Conservation (phyloP, 2,329 filamentous ascomycete species). For the Pleomassaria siparia region DNA sequence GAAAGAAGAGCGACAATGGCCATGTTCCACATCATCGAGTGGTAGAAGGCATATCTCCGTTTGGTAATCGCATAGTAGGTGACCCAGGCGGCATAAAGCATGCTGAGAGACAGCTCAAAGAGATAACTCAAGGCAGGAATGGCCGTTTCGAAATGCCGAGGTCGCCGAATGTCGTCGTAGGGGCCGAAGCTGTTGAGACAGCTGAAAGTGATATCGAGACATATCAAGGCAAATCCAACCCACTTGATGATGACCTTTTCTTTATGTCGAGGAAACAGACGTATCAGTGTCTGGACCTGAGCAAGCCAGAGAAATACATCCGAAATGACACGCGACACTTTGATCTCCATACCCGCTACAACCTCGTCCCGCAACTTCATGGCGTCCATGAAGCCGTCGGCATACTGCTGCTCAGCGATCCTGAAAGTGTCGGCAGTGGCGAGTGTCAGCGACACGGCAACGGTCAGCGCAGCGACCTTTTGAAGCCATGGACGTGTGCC, state of each 20-base stretch:
- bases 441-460: constrained; percentile 83
- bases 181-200: constrained; percentile 82
- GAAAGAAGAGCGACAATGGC: constrained; percentile 77
- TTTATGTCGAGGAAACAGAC: constrained; percentile 91
- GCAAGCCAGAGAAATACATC: constrained; percentile 97
- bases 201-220: constrained; percentile 86
- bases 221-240: constrained; percentile 92
- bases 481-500: constrained; percentile 94
- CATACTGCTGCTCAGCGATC: constrained; percentile 81
- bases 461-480: constrained; percentile 63
- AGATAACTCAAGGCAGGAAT: constrained; percentile 89
- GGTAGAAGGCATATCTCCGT: constrained; percentile 86
- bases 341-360: constrained; percentile 80
- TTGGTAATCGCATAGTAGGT: constrained; percentile 93
- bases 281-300: constrained; percentile 93
- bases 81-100: constrained; percentile 91
- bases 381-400: constrained; percentile 77
- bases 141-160: constrained; percentile 80
- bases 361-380: constrained; percentile 74
- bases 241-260: constrained; percentile 99
- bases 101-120: constrained; percentile 81
- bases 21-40: constrained; percentile 88
- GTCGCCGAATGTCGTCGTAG: constrained; percentile 59
- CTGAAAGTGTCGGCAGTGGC: constrained; percentile 89
- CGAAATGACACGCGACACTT: constrained; percentile 88